These are phyloP conservation scores for Lithocarpus polystachyus DNA, from an alignment of 306 rosid genomes.

Conservation along the genomic window DNA sequence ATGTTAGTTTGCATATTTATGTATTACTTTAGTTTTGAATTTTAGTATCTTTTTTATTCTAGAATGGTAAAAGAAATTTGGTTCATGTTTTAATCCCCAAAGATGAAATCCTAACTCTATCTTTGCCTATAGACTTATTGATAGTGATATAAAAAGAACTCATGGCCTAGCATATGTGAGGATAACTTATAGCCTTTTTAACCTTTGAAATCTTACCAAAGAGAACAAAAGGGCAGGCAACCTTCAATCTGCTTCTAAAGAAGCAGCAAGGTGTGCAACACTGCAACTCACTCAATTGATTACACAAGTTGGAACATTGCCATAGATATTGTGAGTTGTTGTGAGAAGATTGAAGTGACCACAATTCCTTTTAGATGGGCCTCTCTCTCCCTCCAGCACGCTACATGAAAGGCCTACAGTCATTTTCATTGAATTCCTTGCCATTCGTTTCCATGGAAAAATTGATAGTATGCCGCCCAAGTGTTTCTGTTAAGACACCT, in stretches of 20 bases:
- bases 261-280: not conserved
- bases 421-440: not conserved
- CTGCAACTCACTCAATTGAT: not conserved
- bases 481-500: conserved; percentile 1
- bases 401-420: not conserved
- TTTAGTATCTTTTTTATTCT: too few species aligned
- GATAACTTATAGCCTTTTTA: not conserved
- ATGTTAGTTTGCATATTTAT: too few species aligned
- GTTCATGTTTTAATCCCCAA: too few species aligned
- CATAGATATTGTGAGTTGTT: not conserved
- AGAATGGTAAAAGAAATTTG: too few species aligned
- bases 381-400: not conserved
- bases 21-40: too few species aligned
- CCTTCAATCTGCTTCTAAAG: not conserved
- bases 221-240: not conserved
- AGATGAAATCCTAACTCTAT: too few species aligned
- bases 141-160: not conserved
- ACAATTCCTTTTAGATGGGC: not conserved
- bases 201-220: not conserved
- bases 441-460: not conserved
- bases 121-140: too few species aligned
- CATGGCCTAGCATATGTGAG: too few species aligned
- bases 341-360: not conserved
- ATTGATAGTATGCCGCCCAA: conserved; percentile 22
- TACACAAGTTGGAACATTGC: not conserved